Percentiles rank a stretch among this genome's conserved stretches.
Conservation (phyloP, 192 early-diverging fungal species). For the Phlyctochytrium arcticum region DNA sequence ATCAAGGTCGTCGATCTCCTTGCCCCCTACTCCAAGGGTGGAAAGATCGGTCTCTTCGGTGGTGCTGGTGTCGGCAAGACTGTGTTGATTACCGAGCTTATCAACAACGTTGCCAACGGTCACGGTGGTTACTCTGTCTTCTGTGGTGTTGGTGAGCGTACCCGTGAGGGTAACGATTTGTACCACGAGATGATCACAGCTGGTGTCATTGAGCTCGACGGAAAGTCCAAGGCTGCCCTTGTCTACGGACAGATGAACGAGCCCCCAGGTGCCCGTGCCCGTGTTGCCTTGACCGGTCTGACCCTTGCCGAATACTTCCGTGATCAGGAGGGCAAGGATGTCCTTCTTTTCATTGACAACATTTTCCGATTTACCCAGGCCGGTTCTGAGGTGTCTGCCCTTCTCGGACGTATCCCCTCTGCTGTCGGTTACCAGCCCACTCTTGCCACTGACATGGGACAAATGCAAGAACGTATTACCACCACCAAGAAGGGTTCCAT, state of each 20-base stretch:
- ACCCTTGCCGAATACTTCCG: conserved; percentile 99
- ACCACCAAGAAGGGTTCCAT: conserved; percentile 99
- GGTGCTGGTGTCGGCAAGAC: conserved; percentile 99
- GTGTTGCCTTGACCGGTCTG: conserved; percentile 95
- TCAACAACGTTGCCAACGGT: conserved; percentile 99
- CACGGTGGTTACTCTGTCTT: conserved; percentile 99
- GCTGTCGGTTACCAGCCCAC: conserved; percentile 99
- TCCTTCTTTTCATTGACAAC: conserved; percentile 99
- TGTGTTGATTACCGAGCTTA: conserved; percentile 98
- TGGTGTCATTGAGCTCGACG: conserved; percentile 94
- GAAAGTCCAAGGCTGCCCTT: conserved; percentile 90
- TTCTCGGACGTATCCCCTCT: conserved; percentile 98
- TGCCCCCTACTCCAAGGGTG: conserved; percentile 92
- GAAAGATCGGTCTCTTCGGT: conserved; percentile 98
- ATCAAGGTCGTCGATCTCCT: conserved; percentile 99
- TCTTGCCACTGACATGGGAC: conserved; percentile 97
- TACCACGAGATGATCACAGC: conserved; percentile 98
- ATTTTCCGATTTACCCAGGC: conserved; percentile 99
- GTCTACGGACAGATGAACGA: conserved; percentile 99
- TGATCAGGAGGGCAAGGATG: conserved; percentile 99
- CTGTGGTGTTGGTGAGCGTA: conserved; percentile 98
- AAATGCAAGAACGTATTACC: conserved; percentile 99
- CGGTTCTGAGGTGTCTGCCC: conserved; percentile 99
- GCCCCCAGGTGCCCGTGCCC: conserved; percentile 97
- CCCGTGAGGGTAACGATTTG: conserved; percentile 98